Evolutionary conservation across 768 basidiomycete genomes (phyloP), one percentile per base, ranked within the genome.

Genomic region (Cyclocybe aegerita): DNA sequence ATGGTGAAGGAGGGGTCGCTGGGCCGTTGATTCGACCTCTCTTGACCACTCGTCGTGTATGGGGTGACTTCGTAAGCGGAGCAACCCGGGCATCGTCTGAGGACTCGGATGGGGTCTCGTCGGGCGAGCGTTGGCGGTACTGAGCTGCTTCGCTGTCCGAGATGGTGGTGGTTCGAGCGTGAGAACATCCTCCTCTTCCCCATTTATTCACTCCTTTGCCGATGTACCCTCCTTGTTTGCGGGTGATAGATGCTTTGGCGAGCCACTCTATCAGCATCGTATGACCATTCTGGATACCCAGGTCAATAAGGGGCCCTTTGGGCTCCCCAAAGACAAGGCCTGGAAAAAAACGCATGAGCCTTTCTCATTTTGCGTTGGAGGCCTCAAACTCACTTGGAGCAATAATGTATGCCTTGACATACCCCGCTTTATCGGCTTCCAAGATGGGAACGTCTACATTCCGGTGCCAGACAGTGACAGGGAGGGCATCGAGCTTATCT

Each of bases 391-490:
- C 23, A 10, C 73, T 65, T 7, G 79, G 78, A 9, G 72, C 56
- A 36, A 82, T 60, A 4, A 80, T 72, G 60, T 78, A 75, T 4
- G 68, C 68, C 52, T 66, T 74, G 34, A 75, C 65, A 50, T 78
- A 77, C 4, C 73, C 79, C 54, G 74, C 59, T 33, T 66, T 69
- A 46, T 80, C 78, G 1, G 79, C 81, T 0, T 64, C 62, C 12
- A 76, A 50, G 32, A 82, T 60, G 7, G 63, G 57, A 7, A 70
- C 48, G 49, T 82, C 81, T 12, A 79, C 74, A 39, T 70, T 57
- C 17, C 81, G 63, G 52, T 82, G 81, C 12, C 63, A 51, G 39
- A 69, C 69, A 0, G 67, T 71, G 15, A 64, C 61, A 0, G 72
- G 54, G 12, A 82, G 64, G 0, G 70, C 61, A 48, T 73, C 70